phyloP scores from a whole-genome alignment of 805 yeast species.

The Schwanniomyces pseudopolymorphus region DNA sequence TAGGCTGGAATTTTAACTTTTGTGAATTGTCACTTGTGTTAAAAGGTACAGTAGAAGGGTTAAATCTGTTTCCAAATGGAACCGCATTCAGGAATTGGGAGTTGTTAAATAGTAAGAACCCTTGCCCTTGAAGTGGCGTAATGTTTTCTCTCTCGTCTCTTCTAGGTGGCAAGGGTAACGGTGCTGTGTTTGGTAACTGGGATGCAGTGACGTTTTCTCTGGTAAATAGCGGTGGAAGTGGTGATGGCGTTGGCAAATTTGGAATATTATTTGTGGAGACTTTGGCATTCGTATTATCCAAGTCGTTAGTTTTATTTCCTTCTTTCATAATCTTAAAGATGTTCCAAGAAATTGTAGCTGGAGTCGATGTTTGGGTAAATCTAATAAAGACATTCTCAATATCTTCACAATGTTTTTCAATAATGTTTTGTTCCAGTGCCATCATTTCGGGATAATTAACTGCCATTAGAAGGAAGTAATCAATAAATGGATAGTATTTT shows the following conservation, averaged over 20 bases:
- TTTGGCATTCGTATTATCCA: neutral
- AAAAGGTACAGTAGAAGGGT: neutral
- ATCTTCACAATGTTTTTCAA: constrained; percentile 6
- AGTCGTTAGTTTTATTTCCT: neutral
- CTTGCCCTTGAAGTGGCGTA: neutral
- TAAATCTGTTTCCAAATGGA: neutral
- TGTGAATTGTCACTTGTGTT: neutral
- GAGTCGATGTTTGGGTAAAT: constrained; percentile 9
- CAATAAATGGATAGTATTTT: constrained; percentile 2
- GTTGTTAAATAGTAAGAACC: neutral
- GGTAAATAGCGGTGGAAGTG: neutral
- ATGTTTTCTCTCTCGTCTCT: neutral
- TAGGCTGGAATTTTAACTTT: neutral
- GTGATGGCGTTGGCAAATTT: neutral
- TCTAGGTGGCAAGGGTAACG: neutral
- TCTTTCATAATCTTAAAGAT: constrained; percentile 14
- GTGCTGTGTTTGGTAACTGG: neutral
- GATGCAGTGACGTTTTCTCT: neutral
- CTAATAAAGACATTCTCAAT: constrained; percentile 8
- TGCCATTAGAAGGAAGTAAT: constrained; percentile 1
- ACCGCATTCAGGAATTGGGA: neutral
- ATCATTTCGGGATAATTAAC: constrained; percentile 1
- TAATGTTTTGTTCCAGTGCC: neutral
- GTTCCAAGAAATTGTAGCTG: constrained; percentile 17
- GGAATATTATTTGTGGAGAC: neutral